Evolutionary conservation across 768 basidiomycete species (phyloP).

Genomic region (Imleria badia): DNA sequence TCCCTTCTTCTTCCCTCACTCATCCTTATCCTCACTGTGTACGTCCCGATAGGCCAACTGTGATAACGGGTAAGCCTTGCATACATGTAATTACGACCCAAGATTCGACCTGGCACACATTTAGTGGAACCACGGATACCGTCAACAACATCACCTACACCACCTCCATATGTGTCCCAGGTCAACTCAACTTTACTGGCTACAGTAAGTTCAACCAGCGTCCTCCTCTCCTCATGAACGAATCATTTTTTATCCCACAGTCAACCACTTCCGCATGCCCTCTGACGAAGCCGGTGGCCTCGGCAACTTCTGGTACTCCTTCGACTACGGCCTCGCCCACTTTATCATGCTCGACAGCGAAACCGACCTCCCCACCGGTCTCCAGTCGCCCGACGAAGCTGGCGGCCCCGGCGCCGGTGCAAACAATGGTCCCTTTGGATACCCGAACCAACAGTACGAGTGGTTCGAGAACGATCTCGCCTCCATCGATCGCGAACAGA

Average conservation of each 20-base stretch:
- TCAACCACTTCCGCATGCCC: constrained; percentile 31
- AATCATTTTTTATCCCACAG: constrained; percentile 4
- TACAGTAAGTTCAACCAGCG: constrained; percentile 20
- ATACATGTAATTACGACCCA: not conserved
- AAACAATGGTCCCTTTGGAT: constrained; percentile 28
- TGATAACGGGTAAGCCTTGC: constrained; percentile 26
- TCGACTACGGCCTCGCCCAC: constrained; percentile 31
- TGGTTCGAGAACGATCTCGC: constrained; percentile 30
- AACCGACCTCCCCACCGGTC: constrained; percentile 25
- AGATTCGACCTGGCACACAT: not conserved
- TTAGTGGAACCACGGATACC: constrained; percentile 23
- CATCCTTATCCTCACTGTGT: not conserved
- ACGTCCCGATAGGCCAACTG: constrained; percentile 22
- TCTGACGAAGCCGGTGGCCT: constrained; percentile 25
- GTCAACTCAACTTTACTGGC: constrained; percentile 28
- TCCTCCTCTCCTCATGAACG: not conserved
- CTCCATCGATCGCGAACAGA: constrained; percentile 21
- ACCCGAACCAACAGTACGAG: constrained; percentile 27
- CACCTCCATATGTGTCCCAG: constrained; percentile 26
- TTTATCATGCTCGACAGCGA: constrained; percentile 25
- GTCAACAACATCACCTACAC: constrained; percentile 27
- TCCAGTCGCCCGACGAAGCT: constrained; percentile 23
- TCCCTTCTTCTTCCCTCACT: not conserved
- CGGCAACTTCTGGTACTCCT: constrained; percentile 33
- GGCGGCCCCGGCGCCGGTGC: constrained; percentile 22